phyloP scores from a whole-genome alignment of 2,329 filamentous ascomycete species.

The Penicillium sumatraense region DNA sequence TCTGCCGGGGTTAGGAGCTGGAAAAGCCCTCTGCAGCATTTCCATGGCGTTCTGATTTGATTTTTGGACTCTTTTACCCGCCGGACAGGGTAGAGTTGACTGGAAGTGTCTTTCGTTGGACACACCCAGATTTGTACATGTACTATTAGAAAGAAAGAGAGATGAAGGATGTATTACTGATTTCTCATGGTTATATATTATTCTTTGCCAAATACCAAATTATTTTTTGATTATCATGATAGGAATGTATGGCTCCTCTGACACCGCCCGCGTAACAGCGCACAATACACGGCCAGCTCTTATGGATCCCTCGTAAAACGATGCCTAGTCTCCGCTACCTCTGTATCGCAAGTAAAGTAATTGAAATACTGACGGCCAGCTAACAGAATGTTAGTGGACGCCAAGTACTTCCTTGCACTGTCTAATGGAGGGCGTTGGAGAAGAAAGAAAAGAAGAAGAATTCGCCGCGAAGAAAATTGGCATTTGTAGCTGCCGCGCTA shows the following conservation, averaged over 20 bases:
- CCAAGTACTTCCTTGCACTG: constrained; percentile 77
- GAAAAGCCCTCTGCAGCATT: constrained; percentile 37
- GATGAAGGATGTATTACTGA: constrained; percentile 8
- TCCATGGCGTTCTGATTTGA: constrained; percentile 40
- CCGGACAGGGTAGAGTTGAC: constrained; percentile 22
- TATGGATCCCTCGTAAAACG: constrained; percentile 61
- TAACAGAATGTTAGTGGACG: constrained; percentile 71
- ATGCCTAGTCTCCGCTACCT: constrained; percentile 61
- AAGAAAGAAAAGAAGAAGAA: constrained; percentile 40
- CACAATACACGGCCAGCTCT: constrained; percentile 72
- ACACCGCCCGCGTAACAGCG: constrained; percentile 77
- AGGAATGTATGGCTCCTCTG: constrained; percentile 76
- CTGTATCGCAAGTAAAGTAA: constrained; percentile 70
- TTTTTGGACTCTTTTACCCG: constrained; percentile 15
- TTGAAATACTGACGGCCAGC: constrained; percentile 55
- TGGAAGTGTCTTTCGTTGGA: constrained; percentile 6
- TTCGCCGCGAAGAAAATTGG: constrained; percentile 15
- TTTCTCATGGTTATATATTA: constrained; percentile 22
- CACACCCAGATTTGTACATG: constrained; percentile 30
- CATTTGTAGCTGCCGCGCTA: constrained; percentile 34
- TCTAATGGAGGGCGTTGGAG: constrained; percentile 76
- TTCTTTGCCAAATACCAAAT: constrained; percentile 21
- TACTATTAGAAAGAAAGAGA: constrained; percentile 36
- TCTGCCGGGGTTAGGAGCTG: constrained; percentile 24
- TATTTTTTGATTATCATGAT: too few species aligned